Conservation (phyloP, 2,329 filamentous ascomycete genomes). For the Pseudocercospora musae region DNA sequence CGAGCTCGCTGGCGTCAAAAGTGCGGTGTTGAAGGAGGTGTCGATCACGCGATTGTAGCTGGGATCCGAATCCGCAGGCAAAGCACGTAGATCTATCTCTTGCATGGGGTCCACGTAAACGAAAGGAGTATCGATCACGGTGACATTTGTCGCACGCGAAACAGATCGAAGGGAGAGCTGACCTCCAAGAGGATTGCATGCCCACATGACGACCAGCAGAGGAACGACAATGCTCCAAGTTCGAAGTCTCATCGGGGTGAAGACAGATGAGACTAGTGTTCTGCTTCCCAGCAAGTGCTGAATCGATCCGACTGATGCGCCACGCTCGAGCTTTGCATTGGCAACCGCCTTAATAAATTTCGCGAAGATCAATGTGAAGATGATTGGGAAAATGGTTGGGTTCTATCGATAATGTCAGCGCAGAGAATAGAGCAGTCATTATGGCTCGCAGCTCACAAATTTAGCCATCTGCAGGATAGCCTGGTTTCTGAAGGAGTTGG, state of each 20-base stretch:
- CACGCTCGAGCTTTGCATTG: conserved; percentile 13
- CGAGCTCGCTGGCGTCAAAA: conserved; percentile 2
- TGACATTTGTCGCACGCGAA: not conserved
- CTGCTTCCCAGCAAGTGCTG: conserved; percentile 15
- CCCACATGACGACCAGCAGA: conserved; percentile 1
- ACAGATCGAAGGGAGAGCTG: conserved; percentile 12
- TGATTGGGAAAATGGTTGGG: conserved; percentile 18
- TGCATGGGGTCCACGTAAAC: conserved; percentile 4
- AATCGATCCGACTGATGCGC: conserved; percentile 14
- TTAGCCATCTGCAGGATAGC: conserved; percentile 13
- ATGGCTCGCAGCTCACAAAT: not conserved
- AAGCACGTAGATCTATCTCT: not conserved
- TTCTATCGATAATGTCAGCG: conserved; percentile 5
- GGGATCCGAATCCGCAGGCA: conserved; percentile 4
- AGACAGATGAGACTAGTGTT: conserved; percentile 11
- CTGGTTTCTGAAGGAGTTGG: conserved; percentile 6
- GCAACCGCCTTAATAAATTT: conserved; percentile 18
- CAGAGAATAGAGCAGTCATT: not conserved
- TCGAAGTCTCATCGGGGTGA: conserved; percentile 11
- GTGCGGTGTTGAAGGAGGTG: not conserved
- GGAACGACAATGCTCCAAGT: conserved; percentile 5
- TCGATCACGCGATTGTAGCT: conserved; percentile 1
- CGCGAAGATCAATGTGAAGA: conserved; percentile 13
- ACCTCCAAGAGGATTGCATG: conserved; percentile 6
- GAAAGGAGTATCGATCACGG: conserved; percentile 7